phyloP scores from a whole-genome alignment of 495 filamentous ascomycete species.

The Penicillium nucicola region DNA sequence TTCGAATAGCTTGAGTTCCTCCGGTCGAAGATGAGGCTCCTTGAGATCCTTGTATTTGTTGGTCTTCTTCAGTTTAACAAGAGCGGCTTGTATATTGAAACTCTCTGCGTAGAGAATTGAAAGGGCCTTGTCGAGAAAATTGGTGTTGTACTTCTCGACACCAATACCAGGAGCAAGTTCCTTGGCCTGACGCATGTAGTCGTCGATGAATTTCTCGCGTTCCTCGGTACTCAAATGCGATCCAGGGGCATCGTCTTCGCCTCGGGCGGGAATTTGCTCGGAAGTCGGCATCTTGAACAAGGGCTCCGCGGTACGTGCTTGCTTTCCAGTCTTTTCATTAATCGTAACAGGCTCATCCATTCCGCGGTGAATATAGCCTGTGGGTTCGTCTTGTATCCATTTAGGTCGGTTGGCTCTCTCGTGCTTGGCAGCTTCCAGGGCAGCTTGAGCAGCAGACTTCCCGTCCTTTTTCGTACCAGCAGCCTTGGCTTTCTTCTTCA shows the following conservation, averaged over 20 bases:
- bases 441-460: slow-evolving; percentile 73
- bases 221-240: slow-evolving; percentile 36
- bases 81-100: slow-evolving; percentile 69
- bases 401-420: slow-evolving; percentile 78
- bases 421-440: slow-evolving; percentile 73
- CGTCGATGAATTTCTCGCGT: slow-evolving; percentile 58
- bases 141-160: slow-evolving; percentile 68
- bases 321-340: slow-evolving; percentile 53
- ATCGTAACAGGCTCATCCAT: slow-evolving; percentile 60
- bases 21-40: slow-evolving; percentile 74
- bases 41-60: slow-evolving; percentile 74
- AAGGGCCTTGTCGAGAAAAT: slow-evolving; percentile 84
- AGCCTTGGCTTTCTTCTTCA: slow-evolving; percentile 71
- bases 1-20: slow-evolving; percentile 85
- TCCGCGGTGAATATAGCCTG: slow-evolving; percentile 79
- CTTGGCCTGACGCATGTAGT: slow-evolving; percentile 71
- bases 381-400: slow-evolving; percentile 89
- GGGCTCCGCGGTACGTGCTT: slow-evolving; percentile 51
- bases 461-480: slow-evolving; percentile 63
- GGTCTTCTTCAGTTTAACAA: slow-evolving; percentile 64
- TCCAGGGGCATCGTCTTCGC: slow-evolving; percentile 46
- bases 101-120: slow-evolving; percentile 67
- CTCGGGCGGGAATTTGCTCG: slow-evolving; percentile 40
- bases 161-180: slow-evolving; percentile 58
- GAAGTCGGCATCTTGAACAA: slow-evolving; percentile 51